A percentile compares a stretch with the other conserved stretches of the same genome.
These are phyloP conservation scores for Meira miltonrushii DNA, from an alignment of 1,284 basidiomycete genomes.

Conservation along the genomic window DNA sequence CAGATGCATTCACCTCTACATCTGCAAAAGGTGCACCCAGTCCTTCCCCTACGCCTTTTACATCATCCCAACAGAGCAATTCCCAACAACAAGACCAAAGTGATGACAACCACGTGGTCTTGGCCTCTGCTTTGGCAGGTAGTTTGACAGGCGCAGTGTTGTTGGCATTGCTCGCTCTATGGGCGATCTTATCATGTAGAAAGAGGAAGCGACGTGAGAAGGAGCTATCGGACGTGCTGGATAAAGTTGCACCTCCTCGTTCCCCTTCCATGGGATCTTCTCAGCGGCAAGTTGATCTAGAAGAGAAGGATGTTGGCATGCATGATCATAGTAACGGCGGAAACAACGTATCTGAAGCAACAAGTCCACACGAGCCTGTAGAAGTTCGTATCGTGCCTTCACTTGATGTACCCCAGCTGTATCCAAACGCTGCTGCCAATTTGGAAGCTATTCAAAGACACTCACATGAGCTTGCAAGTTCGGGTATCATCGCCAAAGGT, in stretches of 20 bases:
- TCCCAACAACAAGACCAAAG: too few species aligned
- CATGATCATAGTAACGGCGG: background rate
- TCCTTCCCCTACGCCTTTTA: too few species aligned
- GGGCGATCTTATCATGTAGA: too few species aligned
- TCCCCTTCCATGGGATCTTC: background rate
- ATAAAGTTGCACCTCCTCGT: background rate
- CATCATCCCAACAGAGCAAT: too few species aligned
- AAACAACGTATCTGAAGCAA: background rate
- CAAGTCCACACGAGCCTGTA: background rate
- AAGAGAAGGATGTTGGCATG: background rate
- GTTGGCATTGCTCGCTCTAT: too few species aligned
- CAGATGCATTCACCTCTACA: too few species aligned
- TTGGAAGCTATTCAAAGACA: background rate
- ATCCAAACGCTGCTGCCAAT: background rate
- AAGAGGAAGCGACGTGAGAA: background rate
- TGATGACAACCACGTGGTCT: too few species aligned
- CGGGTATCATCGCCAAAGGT: conserved; percentile 7
- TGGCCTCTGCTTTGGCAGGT: too few species aligned
- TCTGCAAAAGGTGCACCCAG: too few species aligned
- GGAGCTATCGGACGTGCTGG: background rate
- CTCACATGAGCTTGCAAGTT: conserved; percentile 3
- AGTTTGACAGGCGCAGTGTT: too few species aligned
- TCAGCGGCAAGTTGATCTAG: background rate
- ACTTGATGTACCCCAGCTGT: background rate
- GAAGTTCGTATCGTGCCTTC: background rate